A percentile compares a stretch with the other conserved stretches of the same genome.
Conservation (phyloP, 805 yeast genomes). For the Naumovozyma baii region DNA sequence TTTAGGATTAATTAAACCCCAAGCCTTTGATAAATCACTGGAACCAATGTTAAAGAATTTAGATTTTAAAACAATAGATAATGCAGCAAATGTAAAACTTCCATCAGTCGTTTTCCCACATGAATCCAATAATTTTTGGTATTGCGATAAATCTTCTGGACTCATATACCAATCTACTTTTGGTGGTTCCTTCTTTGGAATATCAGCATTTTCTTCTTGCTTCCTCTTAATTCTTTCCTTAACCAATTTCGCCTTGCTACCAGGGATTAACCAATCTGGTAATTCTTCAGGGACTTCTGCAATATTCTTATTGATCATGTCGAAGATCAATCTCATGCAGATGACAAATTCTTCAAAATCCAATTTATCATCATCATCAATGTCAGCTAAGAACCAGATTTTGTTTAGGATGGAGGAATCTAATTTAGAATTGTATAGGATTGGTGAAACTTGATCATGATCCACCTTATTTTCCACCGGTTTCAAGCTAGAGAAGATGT, state of each 20-base stretch:
- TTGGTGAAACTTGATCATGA: slow-evolving; percentile 78
- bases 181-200: slow-evolving; percentile 17
- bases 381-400: slow-evolving; percentile 88
- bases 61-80: slow-evolving; percentile 51
- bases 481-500: slow-evolving; percentile 80
- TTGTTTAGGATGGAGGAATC: slow-evolving; percentile 65
- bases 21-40: slow-evolving; percentile 78
- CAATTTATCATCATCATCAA: slow-evolving; percentile 81
- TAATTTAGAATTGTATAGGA: slow-evolving; percentile 80
- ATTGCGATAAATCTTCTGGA: slow-evolving; percentile 71
- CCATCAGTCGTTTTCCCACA: slow-evolving; percentile 64
- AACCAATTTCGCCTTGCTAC: slow-evolving; percentile 74
- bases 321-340: slow-evolving; percentile 92
- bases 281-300: slow-evolving; percentile 56
- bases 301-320: slow-evolving; percentile 66
- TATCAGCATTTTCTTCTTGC: slow-evolving; percentile 30
- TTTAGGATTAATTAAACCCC: slow-evolving; percentile 93
- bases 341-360: slow-evolving; percentile 98
- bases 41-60: slow-evolving; percentile 67
- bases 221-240: slow-evolving; percentile 64
- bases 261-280: slow-evolving; percentile 91
- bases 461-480: slow-evolving; percentile 72
- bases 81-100: slow-evolving; percentile 62
- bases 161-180: slow-evolving; percentile 92
- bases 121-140: slow-evolving; percentile 61